phyloP scores from a whole-genome alignment of 176 grass and related monocot genomes.

The Oryza brachyantha region DNA sequence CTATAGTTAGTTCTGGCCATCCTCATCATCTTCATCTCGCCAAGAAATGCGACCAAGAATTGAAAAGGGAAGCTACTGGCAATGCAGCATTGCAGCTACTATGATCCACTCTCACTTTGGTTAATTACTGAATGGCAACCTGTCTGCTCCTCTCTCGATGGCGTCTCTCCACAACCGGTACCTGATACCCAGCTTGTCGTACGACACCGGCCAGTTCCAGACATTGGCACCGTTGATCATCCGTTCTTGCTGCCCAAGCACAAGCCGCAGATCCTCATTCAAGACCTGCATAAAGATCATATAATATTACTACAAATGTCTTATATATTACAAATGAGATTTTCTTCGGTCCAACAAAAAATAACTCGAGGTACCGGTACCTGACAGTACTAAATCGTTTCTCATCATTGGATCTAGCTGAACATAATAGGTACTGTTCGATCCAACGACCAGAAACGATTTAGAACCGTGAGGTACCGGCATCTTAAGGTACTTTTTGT shows the following conservation, averaged over 20 bases:
- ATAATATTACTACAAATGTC: neutral
- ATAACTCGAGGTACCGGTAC: too few relatives aligned
- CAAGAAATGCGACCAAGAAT: constrained; percentile 31
- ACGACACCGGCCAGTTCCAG: constrained; percentile 85
- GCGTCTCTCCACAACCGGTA: constrained; percentile 81
- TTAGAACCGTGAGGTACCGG: too few relatives aligned
- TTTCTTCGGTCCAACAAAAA: too few relatives aligned
- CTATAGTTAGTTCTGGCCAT: constrained; percentile 16
- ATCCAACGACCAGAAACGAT: too few relatives aligned
- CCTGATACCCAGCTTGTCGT: constrained; percentile 90
- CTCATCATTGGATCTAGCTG: too few relatives aligned
- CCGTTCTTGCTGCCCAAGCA: constrained; percentile 90
- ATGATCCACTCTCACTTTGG: constrained; percentile 49
- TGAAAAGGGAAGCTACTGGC: constrained; percentile 24
- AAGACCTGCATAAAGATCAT: constrained; percentile 58
- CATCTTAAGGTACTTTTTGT: too few relatives aligned
- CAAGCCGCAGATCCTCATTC: constrained; percentile 92
- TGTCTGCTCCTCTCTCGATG: constrained; percentile 58
- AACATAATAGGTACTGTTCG: too few relatives aligned
- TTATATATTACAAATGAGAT: too few relatives aligned
- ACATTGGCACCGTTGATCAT: constrained; percentile 88
- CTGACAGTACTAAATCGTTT: too few relatives aligned
- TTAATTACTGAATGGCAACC: constrained; percentile 66
- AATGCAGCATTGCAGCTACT: constrained; percentile 16
- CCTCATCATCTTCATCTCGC: neutral